Evolutionary conservation across 257 asterid genomes (phyloP), one percentile per base, ranked within the genome.

Genomic region (Solanum pinnatisectum): DNA sequence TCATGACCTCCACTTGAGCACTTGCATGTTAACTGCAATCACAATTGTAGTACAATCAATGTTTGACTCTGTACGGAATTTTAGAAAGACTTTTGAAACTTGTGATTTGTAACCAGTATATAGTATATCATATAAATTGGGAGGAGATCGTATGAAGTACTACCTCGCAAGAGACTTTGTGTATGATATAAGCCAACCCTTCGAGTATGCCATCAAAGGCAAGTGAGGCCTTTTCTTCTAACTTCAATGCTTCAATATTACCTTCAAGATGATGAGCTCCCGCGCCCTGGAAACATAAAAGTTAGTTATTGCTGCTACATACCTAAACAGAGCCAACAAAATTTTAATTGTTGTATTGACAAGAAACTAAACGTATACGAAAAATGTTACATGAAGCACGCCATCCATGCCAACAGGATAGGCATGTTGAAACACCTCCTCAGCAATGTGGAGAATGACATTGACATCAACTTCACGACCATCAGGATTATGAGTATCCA

Each of bases 111-210:
- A 23, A 63, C 71, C 27, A 63, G 30, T 25, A 63, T 10, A 60
- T 46, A 46, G 18, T 6, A 44, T 3, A 0, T 42, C 49, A 1
- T 42, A 44, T 44, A 44, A 44, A 44, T 44, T 56, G 65, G 65
- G 76, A 65, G 37, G 20, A 35, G 20, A 72, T 35, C 7, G 15
- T 70, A 83, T 59, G n/a, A 77, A 93, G 39, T 70, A 70, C 98
- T 70, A 70, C 99, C 98, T 96, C 98, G 84, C 92, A 90, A 13
- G 95, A 93, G 59, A 96, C 91, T 92, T 88, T 95, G 92, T 94
- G 93, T 35, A 92, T 36, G 39, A 93, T 52, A 83, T 65, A 88
- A 76, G 97, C 94, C 89, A 95, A 83, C 44, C 90, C 87, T 36
- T 91, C 95, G 25, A 89, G 87, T 46, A 93, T 87, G 40, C 91